Conservation (phyloP, 805 yeast genomes). For the Saccharomycopsis sp. region DNA sequence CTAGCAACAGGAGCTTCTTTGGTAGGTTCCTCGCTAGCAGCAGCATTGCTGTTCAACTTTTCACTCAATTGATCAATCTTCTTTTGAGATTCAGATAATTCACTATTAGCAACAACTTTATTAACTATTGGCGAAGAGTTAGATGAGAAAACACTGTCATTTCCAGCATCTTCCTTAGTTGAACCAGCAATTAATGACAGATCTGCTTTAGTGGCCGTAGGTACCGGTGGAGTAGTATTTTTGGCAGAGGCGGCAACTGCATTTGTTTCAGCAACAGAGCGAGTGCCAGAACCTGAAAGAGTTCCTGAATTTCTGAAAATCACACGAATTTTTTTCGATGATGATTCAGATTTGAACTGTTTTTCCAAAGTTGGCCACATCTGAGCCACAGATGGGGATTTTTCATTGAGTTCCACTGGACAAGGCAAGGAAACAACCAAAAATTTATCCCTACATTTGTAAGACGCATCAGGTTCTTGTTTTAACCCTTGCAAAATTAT, state of each 20-base stretch:
- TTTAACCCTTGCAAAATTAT: slow-evolving; percentile 80
- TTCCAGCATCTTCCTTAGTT: slow-evolving; percentile 16
- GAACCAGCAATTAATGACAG: slow-evolving; percentile 4
- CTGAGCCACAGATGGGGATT: slow-evolving; percentile 48
- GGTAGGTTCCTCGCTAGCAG: slow-evolving; percentile 23
- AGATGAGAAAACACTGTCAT: slow-evolving; percentile 24
- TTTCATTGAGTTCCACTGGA: slow-evolving; percentile 39
- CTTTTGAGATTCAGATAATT: slow-evolving; percentile 34
- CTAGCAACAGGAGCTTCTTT: slow-evolving; percentile 23
- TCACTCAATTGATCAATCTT: slow-evolving; percentile 38
- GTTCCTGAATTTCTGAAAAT: slow-evolving; percentile 28
- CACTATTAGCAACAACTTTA: slow-evolving; percentile 22
- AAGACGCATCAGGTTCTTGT: slow-evolving; percentile 65
- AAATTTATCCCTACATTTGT: slow-evolving; percentile 87
- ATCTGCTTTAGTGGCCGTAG: slow-evolving; percentile 14
- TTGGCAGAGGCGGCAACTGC: slow-evolving; percentile 24
- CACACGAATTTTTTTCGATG: slow-evolving; percentile 66
- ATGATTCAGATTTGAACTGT: slow-evolving; percentile 45
- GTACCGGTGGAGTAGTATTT: slow-evolving; percentile 19
- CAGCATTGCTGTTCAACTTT: slow-evolving; percentile 38
- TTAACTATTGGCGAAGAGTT: slow-evolving; percentile 20
- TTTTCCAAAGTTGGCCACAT: slow-evolving; percentile 71
- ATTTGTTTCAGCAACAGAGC: slow-evolving; percentile 22
- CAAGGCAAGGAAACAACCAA: slow-evolving; percentile 82
- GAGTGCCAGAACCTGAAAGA: slow-evolving; percentile 17